Conservation (phyloP, 2,329 filamentous ascomycete species). For the Stachybotrys chartarum region DNA sequence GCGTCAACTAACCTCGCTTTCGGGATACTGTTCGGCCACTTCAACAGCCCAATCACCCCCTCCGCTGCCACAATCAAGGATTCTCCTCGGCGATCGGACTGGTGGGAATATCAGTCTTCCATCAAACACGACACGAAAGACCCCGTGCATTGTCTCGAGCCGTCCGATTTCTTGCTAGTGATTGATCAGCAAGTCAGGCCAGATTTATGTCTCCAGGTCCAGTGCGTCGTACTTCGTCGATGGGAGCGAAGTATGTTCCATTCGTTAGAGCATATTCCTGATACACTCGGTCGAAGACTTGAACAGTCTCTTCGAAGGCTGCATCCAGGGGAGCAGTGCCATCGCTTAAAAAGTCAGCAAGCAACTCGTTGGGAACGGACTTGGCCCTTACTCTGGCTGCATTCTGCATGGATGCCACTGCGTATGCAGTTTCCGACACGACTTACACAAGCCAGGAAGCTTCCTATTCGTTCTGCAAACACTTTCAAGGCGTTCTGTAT, state of each 20-base stretch:
- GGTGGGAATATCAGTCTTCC: conserved; percentile 64
- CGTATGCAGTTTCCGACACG: too few relatives aligned
- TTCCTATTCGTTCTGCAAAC: too few relatives aligned
- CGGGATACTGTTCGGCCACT: conserved; percentile 56
- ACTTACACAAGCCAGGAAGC: too few relatives aligned
- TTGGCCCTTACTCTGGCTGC: conserved; percentile 22
- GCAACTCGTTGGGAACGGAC: not conserved
- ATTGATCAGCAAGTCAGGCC: conserved; percentile 1
- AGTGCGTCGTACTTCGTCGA: conserved; percentile 56
- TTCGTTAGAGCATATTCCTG: conserved; percentile 61
- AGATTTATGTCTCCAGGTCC: not conserved
- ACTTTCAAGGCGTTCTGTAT: too few relatives aligned
- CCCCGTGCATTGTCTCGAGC: conserved; percentile 54
- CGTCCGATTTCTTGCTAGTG: conserved; percentile 61
- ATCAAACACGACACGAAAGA: conserved; percentile 60
- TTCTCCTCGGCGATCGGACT: conserved; percentile 44
- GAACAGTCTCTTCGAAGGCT: conserved; percentile 50
- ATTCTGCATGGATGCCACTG: conserved; percentile 2
- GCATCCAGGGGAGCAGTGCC: conserved; percentile 49
- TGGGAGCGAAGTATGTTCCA: conserved; percentile 58
- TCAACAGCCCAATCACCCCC: conserved; percentile 64
- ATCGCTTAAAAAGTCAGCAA: conserved; percentile 30
- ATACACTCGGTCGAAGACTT: conserved; percentile 56
- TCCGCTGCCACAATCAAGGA: conserved; percentile 69
- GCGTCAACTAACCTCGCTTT: conserved; percentile 50